Evolutionary conservation across 768 basidiomycete species (phyloP), one percentile per base, ranked within the genome.

Genomic region (Artomyces pyxidatus): DNA sequence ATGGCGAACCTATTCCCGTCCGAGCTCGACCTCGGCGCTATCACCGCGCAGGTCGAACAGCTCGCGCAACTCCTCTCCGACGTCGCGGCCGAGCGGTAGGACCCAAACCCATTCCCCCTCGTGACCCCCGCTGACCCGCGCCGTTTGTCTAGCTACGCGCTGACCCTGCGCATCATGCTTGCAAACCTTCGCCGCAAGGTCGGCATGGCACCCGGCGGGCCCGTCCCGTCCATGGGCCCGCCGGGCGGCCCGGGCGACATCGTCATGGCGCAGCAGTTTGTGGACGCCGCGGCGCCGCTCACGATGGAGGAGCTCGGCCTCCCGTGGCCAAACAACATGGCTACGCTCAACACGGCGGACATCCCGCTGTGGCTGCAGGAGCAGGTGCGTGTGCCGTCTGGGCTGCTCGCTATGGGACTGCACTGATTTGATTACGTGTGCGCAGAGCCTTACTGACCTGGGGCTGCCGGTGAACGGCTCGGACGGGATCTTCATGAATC

Each of bases 281-380:
- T 76, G 51, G 74, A 80, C 38, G 74, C 81, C 53, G 59, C 71
- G 1, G 62, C 76, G 56, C 74, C 85, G 26, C 80, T 90, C 64
- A 87, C 87, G 22, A 79, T 88, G 76, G 87, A 91, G 60, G 92
- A 92, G 58, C 75, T 92, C 22, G 89, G 88, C 0, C 81, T 89
- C 55, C 74, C 75, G 23, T 86, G 83, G 79, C 83, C 85, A 42
- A 50, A 69, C 67, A 42, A 77, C 79, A 50, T 68, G 75, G 59
- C 45, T 59, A 64, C 41, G 58, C 81, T 94, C 63, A 88, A 79
- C 61, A 85, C 88, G 9, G 77, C 80, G 37, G 78, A 83, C 40
- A 85, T 96, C 48, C 93, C 93, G n/a, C 59, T 81, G 3, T 96
- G 93, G 93, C 68, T 96, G 49, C 91, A 88, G 63, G 93, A 95